Conservation (phyloP, 768 basidiomycete species). For the Fibroporia radiculosa region DNA sequence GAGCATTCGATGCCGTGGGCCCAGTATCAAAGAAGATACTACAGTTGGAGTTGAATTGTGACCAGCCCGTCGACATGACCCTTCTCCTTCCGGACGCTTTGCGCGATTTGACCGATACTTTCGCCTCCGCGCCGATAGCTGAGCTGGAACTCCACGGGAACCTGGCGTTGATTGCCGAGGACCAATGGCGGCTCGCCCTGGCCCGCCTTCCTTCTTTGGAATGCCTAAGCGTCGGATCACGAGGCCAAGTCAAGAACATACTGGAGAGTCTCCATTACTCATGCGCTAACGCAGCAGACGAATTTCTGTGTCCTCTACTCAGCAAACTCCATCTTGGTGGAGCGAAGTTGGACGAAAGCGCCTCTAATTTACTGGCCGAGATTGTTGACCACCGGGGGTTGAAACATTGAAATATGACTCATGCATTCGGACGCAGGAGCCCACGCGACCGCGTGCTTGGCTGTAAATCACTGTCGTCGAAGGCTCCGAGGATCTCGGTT, state of each 20-base stretch:
- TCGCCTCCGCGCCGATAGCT: not conserved
- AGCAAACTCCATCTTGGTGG: not conserved
- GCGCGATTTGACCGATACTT: not conserved
- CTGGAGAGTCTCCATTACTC: not conserved
- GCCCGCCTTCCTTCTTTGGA: not conserved
- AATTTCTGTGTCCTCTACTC: not conserved
- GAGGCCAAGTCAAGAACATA: not conserved
- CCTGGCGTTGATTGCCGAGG: not conserved
- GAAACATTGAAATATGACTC: no score
- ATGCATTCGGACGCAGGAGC: no score
- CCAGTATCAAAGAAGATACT: not conserved
- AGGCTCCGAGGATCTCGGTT: no score
- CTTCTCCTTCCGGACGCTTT: not conserved
- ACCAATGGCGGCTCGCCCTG: not conserved
- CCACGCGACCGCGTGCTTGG: no score
- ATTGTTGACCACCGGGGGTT: not conserved
- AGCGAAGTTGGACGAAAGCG: not conserved
- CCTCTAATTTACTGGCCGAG: not conserved
- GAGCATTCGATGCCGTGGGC: not conserved
- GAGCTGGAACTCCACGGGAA: slow-evolving; percentile 1
- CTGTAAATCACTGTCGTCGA: no score
- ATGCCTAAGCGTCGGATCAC: not conserved
- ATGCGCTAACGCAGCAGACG: not conserved
- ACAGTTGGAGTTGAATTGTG: not conserved
- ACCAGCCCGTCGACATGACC: slow-evolving; percentile 2